Conservation (phyloP, 345 rosid genomes). For the Euphorbia peplus region DNA sequence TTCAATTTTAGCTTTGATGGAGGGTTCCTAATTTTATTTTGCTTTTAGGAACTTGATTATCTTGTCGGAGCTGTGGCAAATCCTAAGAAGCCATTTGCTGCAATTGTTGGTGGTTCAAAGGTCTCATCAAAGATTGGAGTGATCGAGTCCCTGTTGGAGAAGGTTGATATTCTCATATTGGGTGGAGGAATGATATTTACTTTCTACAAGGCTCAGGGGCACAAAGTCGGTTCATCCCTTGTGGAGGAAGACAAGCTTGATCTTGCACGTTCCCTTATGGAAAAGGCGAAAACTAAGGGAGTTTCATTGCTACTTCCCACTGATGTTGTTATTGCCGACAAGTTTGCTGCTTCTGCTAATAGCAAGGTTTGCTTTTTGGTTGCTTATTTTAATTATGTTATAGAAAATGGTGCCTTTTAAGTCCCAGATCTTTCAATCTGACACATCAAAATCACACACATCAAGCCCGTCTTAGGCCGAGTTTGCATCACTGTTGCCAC, state of each 20-base stretch:
- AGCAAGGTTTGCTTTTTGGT: slow-evolving; percentile 57
- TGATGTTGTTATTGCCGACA: slow-evolving; percentile 85
- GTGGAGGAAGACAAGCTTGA: slow-evolving; percentile 84
- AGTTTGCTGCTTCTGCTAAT: slow-evolving; percentile 86
- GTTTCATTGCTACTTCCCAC: slow-evolving; percentile 74
- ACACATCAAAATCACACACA: too few relatives aligned
- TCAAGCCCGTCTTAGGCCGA: too few relatives aligned
- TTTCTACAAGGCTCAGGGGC: slow-evolving; percentile 83
- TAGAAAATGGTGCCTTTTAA: background rate
- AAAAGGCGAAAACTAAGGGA: slow-evolving; percentile 78
- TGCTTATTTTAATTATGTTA: background rate
- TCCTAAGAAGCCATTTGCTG: slow-evolving; percentile 96
- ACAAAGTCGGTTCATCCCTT: slow-evolving; percentile 74
- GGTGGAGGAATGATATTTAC: slow-evolving; percentile 98
- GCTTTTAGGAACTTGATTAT: slow-evolving; percentile 78
- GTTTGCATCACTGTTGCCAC: too few relatives aligned
- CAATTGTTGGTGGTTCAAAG: slow-evolving; percentile 94
- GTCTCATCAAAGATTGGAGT: slow-evolving; percentile 96
- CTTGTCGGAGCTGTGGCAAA: slow-evolving; percentile 86
- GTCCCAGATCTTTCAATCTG: too few relatives aligned
- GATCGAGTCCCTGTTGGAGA: slow-evolving; percentile 73
- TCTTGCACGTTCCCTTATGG: slow-evolving; percentile 69
- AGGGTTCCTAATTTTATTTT: background rate
- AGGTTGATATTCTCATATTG: slow-evolving; percentile 65
- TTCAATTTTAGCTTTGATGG: background rate